These are phyloP conservation scores for Pseudocercospora crystallina DNA, from an alignment of 2,329 filamentous ascomycete genomes.

Conservation along the genomic window DNA sequence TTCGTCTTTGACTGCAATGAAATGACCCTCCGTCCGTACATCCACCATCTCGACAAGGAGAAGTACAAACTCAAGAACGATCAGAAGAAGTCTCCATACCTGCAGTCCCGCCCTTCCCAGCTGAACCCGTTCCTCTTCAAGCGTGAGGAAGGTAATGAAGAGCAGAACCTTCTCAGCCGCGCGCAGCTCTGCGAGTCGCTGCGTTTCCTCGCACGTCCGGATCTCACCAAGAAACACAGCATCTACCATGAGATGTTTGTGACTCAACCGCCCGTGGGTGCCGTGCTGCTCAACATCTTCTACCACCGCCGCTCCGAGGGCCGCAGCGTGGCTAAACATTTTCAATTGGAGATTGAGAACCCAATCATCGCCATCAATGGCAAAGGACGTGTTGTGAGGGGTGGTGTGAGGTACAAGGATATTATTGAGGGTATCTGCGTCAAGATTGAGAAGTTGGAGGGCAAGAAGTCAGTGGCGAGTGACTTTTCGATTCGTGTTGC, in stretches of 20 bases:
- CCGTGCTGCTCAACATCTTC: slow-evolving; percentile 1
- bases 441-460: not conserved
- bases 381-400: no score
- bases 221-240: not conserved
- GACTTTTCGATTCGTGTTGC: no score
- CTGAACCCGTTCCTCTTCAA: slow-evolving; percentile 17
- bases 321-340: no score
- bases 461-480: no score
- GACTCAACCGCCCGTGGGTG: slow-evolving; percentile 10
- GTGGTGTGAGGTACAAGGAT: not conserved
- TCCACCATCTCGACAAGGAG: not conserved
- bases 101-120: not conserved
- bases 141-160: not conserved
- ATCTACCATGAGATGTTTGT: slow-evolving; percentile 17
- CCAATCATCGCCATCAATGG: no score
- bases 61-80: not conserved
- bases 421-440: not conserved
- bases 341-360: no score
- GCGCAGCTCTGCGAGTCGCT: slow-evolving; percentile 12
- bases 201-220: slow-evolving; percentile 3
- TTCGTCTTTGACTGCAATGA: not conserved
- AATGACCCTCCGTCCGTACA: not conserved
- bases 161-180: not conserved
- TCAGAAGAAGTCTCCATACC: not conserved
- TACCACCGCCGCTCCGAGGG: slow-evolving; percentile 1